Evolutionary conservation across 495 filamentous ascomycete genomes (phyloP), one percentile per base, ranked within the genome.

Genomic region (Cercophora scortea): DNA sequence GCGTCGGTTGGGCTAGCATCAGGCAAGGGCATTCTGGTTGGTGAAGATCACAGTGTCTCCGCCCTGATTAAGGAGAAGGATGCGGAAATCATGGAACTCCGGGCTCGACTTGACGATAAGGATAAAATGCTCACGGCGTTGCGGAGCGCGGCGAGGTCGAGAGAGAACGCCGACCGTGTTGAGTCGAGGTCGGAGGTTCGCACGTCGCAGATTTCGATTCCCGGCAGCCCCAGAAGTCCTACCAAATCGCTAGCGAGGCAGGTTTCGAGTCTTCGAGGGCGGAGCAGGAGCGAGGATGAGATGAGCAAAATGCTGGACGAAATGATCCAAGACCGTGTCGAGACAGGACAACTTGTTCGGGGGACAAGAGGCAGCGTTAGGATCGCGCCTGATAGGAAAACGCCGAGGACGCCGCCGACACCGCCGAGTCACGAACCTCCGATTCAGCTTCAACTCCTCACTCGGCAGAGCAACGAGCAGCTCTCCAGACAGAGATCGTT

Each of bases 71-170:
- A 83, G 58, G 93, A 96, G 60, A 96, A 93, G 64, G 93, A 98
- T 61, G 82, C 86, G 50, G 93, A 98, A 66, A 96, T 98, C 60
- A 82, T 85, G 32, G 91, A 95, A 59, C 80, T 98, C 32, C 81
- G 90, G 12, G 86, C 90, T 18, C 83, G 89, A 52, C 78, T 98
- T 2, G 93, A 97, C 58, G 94, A 98, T 70, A 96, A 97, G 62
- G 91, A 96, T 62, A 81, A 84, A 13, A 98, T 97, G 94, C 75
- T 97, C 32, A 72, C 83, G 13, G 93, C 93, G 0, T 76, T 97
- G 42, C 83, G 90, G n/a, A 91, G 78, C 46, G 89, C 91, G 8
- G 83, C 90, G 15, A 78, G 90, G 36, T 93, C 95, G 54, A 79
- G 93, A 32, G 93, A 97, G 44, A 77, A 85, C 16, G 90, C 92